Conservation (phyloP, 352 stramenopile species). For the Globisporangium paddicum region DNA sequence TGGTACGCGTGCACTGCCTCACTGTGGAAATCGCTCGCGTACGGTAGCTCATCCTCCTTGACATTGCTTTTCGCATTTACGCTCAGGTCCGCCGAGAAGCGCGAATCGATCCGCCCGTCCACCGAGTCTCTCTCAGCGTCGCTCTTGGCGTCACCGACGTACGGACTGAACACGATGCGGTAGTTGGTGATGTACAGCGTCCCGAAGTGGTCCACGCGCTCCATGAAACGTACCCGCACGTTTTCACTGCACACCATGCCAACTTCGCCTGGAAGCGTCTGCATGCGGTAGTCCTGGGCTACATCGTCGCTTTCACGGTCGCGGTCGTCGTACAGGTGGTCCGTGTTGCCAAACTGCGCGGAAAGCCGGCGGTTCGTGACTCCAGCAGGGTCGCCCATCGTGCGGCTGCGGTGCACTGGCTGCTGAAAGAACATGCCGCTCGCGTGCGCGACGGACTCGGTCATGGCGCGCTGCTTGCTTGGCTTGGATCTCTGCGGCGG, state of each 20-base stretch:
- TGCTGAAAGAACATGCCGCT: conserved; percentile 24
- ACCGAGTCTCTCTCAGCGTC: conserved; percentile 3
- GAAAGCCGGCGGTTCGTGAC: conserved; percentile 8
- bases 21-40: conserved; percentile 35
- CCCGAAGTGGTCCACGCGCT: conserved; percentile 39
- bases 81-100: conserved; percentile 18
- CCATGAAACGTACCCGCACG: conserved; percentile 51
- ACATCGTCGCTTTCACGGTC: conserved; percentile 15
- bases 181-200: conserved; percentile 82
- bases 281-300: conserved; percentile 23
- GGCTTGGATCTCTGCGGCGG: not conserved
- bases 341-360: conserved; percentile 17
- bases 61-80: conserved; percentile 21
- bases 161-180: conserved; percentile 70
- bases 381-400: conserved; percentile 3
- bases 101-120: not conserved
- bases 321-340: conserved; percentile 19
- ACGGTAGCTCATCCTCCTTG: conserved; percentile 39
- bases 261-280: conserved; percentile 62
- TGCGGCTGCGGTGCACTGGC: conserved; percentile 8
- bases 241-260: conserved; percentile 59
- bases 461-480: conserved; percentile 14
- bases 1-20: conserved; percentile 52
- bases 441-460: conserved; percentile 13
- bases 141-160: conserved; percentile 3